Evolutionary conservation across 2,329 filamentous ascomycete species (phyloP), one percentile per base, ranked within the genome.

Genomic region (Zasmidium angulare): DNA sequence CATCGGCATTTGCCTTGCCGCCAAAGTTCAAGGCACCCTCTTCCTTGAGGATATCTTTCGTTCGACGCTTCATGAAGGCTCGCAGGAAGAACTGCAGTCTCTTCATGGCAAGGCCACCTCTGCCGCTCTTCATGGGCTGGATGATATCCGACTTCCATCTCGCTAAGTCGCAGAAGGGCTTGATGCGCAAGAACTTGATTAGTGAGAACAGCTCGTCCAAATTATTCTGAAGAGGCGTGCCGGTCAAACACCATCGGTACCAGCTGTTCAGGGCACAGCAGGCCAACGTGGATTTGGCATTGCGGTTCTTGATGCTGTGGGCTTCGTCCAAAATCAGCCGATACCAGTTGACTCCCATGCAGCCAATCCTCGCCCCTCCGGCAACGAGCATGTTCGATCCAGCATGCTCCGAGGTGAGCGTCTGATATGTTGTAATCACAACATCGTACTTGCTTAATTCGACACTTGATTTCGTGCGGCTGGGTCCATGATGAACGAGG

Each of bases 21-120:
- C 90, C 90, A 23, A 89, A 88, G 61, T 90, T 89, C 19, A 96
- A 79, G 0, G 90, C 91, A 11, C 91, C 90, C 11, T 91, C 91
- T 67, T 91, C 84, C 76, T 95, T 96, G 61, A 99, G 79, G n/a
- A 99, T 91, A 21, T 96, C 92, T 76, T 99, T 99, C 9, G 93
- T 98, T 46, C 95, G 87, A n/a, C 95, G 88, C 79, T 98, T 96
- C 95, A 99, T 99, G 78, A 96, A 96, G 56, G 92, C 93, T 56
- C 90, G 89, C 2, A 99, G 79, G 62, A 96, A 86, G 58, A 89
- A 86, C 66, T 96, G 92, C 29, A 99, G 80, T 48, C 95, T 86
- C 53, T 87, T 85, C 73, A 99, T 96, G 17, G 95, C 93, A 59
- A 98, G 84, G 55, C 93, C 90, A 11, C 93, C 95, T 61, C 89